phyloP scores from a whole-genome alignment of 208 protist genomes.

The Dictyostelium gargantuum region DNA sequence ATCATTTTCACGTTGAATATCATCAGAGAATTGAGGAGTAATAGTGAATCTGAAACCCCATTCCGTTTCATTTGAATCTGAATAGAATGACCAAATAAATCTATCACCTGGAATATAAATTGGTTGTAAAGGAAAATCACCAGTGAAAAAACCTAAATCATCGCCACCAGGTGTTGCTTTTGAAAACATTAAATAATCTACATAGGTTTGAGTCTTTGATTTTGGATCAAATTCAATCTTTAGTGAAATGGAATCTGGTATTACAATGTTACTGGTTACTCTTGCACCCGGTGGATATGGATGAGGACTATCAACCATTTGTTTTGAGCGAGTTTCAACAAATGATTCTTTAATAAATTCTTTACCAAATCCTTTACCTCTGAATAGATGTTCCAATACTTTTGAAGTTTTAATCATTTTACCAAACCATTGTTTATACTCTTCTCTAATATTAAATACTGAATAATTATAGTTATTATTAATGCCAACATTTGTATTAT shows the following conservation, averaged over 20 bases:
- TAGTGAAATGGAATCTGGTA: background rate
- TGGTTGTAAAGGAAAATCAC: slow-evolving; percentile 25
- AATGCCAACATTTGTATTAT: background rate
- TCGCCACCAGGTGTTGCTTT: slow-evolving; percentile 3
- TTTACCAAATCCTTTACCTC: slow-evolving; percentile 42
- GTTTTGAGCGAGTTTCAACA: background rate
- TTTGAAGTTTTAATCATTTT: background rate
- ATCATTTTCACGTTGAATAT: background rate
- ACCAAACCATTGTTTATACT: background rate
- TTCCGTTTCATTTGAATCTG: slow-evolving; percentile 30
- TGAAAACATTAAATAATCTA: slow-evolving; percentile 66
- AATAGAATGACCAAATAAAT: slow-evolving; percentile 65
- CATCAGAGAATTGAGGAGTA: slow-evolving; percentile 35
- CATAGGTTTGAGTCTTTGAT: slow-evolving; percentile 40
- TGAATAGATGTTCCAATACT: background rate
- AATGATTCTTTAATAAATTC: slow-evolving; percentile 55
- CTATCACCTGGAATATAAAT: slow-evolving; percentile 28
- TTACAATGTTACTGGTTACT: slow-evolving; percentile 11
- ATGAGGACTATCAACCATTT: slow-evolving; percentile 8
- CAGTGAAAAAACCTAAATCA: slow-evolving; percentile 63
- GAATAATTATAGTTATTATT: background rate
- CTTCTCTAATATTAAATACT: background rate
- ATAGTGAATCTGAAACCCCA: slow-evolving; percentile 63
- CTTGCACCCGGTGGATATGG: slow-evolving; percentile 39
- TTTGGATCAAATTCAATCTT: slow-evolving; percentile 58